Base-by-base conservation (phyloP, 2,329 filamentous ascomycete genomes). In the Didymosphaeria variabile region DNA sequence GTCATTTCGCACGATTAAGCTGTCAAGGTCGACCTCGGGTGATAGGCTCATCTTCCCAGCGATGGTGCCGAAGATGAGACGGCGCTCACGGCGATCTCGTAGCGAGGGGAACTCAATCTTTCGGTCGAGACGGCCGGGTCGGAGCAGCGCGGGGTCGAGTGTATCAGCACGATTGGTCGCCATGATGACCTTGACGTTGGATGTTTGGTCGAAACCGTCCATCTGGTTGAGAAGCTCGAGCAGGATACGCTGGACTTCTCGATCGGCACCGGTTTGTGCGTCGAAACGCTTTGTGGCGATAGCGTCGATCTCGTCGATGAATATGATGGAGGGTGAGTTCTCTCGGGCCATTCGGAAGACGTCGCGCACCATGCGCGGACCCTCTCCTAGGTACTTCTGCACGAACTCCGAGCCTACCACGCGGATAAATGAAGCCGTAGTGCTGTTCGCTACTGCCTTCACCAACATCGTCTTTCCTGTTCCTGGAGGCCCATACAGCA, bases 171-270 rank as follows among this genome's bases (percentile, higher is more conserved):
- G 91, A 85, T 99, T 99, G 69, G 95, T 99, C 69, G 95, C 95
- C 95, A 99, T 99, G 83, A 99, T 99, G 78, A 99, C 95, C 85
- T 99, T 99, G 81, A 99, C 95, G 80, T 99, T 99, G 79, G 93
- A 92, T 0, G 93, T 97, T 81, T 99, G 95, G 80, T 99, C 95
- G 84, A 99, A 99, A 67, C 95, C 95, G 79, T 99, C 95, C 95
- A 99, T 99, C 82, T 99, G 95, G 83, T 99, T 99, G 67, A 99
- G 90, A 69, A 99, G 84, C 80, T 99, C 95, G 62, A 99, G 90
- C 61, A 99, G 85, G 75, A 99, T 99, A 86, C 95, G 94, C 84
- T 99, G 95, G 17, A 99, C 95, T 82, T 99, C 95, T 82, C 95
- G 89, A 77, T 99, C 95, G 68, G 95, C 95, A 79, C 95, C 95